Evolutionary conservation across 106 monocot genomes (phyloP).

Genomic region (Vanilla planifolia): DNA sequence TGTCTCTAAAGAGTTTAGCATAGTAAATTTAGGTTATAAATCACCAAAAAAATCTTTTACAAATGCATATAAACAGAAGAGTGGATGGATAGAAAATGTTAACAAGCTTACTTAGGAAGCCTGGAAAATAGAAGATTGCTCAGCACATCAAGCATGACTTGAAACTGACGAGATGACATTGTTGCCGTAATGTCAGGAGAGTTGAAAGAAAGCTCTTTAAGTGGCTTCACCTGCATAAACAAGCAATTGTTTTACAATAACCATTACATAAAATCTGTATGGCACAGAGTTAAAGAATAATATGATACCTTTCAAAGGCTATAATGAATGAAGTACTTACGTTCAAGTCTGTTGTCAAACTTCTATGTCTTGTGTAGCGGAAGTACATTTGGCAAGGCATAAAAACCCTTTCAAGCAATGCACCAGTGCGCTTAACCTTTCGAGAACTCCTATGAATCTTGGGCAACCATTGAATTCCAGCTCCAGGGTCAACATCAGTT

Average conservation of each 20-base stretch:
- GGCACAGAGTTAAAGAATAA: too few species aligned
- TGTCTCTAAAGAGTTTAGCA: too few species aligned
- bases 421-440: conserved; percentile 73
- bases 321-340: too few species aligned
- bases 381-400: conserved; percentile 94
- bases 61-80: too few species aligned
- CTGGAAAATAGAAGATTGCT: conserved; percentile 86
- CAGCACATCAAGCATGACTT: conserved; percentile 84
- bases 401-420: conserved; percentile 90
- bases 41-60: too few species aligned
- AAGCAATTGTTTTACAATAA: too few species aligned
- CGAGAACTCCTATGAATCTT: conserved; percentile 58
- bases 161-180: conserved; percentile 91
- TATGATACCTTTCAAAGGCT: too few species aligned
- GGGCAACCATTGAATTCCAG: conserved; percentile 89
- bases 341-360: conserved; percentile 70
- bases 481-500: conserved; percentile 93
- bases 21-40: too few species aligned
- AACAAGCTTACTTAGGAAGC: conserved; percentile 66
- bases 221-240: conserved; percentile 65
- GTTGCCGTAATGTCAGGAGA: conserved; percentile 80
- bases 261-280: too few species aligned
- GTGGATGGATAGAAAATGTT: too few species aligned
- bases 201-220: conserved; percentile 82
- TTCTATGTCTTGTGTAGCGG: conserved; percentile 82